phyloP scores from a whole-genome alignment of 495 filamentous ascomycete species.

The Penicillium paradoxum region DNA sequence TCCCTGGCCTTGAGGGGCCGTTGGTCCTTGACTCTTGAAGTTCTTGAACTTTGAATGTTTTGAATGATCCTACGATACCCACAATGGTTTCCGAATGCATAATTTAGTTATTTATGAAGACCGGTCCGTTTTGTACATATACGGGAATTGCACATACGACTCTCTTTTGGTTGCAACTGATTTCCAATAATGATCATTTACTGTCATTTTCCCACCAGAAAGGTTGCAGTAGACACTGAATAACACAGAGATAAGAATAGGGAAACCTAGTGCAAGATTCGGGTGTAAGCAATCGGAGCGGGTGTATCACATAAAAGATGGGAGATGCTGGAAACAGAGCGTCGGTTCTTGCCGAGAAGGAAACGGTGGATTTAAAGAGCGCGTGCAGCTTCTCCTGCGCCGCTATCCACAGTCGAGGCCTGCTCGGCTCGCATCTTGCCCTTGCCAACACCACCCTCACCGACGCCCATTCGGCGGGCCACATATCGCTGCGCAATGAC shows the following conservation, averaged over 20 bases:
- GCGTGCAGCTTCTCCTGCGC: slow-evolving; percentile 78
- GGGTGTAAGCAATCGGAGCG: neutral
- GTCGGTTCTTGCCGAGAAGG: slow-evolving; percentile 8
- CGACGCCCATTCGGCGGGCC: slow-evolving; percentile 90
- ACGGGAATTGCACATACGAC: neutral
- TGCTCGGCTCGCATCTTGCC: slow-evolving; percentile 76
- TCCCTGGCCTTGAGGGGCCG: slow-evolving; percentile 59
- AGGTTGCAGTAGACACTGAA: neutral
- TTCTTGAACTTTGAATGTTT: slow-evolving; percentile 1
- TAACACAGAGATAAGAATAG: neutral
- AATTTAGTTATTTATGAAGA: neutral
- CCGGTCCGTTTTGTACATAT: slow-evolving; percentile 2
- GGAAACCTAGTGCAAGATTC: neutral
- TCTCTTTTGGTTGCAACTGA: neutral
- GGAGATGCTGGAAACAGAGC: neutral
- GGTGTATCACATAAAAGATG: slow-evolving; percentile 23
- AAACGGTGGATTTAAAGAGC: slow-evolving; percentile 43
- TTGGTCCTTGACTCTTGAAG: slow-evolving; percentile 51
- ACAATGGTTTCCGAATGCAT: slow-evolving; percentile 8
- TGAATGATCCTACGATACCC: slow-evolving; percentile 5
- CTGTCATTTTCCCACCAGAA: neutral
- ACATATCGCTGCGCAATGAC: slow-evolving; percentile 95
- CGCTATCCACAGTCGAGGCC: slow-evolving; percentile 62
- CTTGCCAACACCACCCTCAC: slow-evolving; percentile 64
- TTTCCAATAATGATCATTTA: slow-evolving; percentile 6